phyloP scores from a whole-genome alignment of 2,329 filamentous ascomycete genomes.

The Calonectria hongkongensis region DNA sequence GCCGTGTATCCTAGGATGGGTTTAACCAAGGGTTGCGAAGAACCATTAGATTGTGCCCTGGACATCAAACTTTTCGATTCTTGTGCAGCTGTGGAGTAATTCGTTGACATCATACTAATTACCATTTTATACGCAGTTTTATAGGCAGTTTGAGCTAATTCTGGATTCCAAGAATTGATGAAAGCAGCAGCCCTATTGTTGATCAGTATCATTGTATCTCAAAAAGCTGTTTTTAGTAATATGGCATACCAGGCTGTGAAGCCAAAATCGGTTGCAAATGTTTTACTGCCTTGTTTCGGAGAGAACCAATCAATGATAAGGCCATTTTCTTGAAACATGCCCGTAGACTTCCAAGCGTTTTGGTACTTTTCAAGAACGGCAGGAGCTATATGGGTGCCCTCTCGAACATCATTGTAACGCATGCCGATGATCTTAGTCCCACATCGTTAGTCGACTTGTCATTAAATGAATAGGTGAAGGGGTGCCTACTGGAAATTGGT shows the following conservation, averaged over 20 bases:
- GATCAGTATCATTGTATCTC: not conserved
- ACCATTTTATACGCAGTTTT: not conserved
- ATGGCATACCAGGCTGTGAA: slow-evolving; percentile 1
- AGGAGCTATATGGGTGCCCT: not conserved
- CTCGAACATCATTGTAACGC: not conserved
- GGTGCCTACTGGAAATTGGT: not conserved
- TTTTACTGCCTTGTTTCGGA: not conserved
- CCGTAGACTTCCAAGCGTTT: not conserved
- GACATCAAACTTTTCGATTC: not conserved
- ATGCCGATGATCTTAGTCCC: not conserved
- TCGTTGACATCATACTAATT: not conserved
- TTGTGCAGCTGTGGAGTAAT: not conserved
- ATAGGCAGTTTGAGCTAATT: not conserved
- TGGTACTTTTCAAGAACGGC: not conserved
- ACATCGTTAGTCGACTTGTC: not conserved
- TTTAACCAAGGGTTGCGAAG: not conserved
- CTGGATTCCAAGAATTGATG: not conserved
- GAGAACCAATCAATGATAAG: not conserved
- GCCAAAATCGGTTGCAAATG: not conserved
- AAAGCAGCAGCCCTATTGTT: not conserved
- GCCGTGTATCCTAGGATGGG: not conserved
- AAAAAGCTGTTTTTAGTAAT: not conserved
- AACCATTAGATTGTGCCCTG: not conserved
- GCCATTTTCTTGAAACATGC: not conserved
- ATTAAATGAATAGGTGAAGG: not conserved